These are phyloP conservation scores for Piloderma croceum DNA, from an alignment of 768 basidiomycete genomes.

Conservation along the genomic window DNA sequence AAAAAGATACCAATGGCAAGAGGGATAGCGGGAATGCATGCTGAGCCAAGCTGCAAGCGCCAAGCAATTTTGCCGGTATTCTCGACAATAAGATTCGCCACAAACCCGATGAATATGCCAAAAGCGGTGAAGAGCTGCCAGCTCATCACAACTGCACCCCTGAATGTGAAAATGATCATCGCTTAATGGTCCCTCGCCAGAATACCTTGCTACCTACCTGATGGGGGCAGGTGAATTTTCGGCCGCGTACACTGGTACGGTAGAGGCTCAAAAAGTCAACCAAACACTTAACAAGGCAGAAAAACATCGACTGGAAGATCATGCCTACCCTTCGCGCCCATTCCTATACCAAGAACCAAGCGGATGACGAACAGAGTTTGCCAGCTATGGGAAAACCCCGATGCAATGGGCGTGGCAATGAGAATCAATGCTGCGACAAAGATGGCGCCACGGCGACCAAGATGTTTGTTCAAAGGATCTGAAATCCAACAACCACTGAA, in stretches of 20 bases:
- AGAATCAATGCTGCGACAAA: slow-evolving; percentile 36
- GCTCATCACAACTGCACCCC: slow-evolving; percentile 72
- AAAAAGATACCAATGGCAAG: slow-evolving; percentile 32
- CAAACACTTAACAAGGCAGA: too few relatives aligned
- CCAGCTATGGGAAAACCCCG: slow-evolving; percentile 29
- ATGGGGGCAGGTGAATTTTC: slow-evolving; percentile 65
- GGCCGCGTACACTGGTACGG: slow-evolving; percentile 61
- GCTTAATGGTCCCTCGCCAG: too few relatives aligned
- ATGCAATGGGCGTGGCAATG: too few relatives aligned
- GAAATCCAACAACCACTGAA: too few relatives aligned
- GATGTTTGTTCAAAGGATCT: slow-evolving; percentile 14
- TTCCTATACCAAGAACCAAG: slow-evolving; percentile 19
- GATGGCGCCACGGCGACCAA: slow-evolving; percentile 44
- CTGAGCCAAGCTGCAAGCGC: slow-evolving; percentile 54
- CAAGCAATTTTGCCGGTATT: slow-evolving; percentile 26
- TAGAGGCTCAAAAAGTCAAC: too few relatives aligned
- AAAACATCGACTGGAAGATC: too few relatives aligned
- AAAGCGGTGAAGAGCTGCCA: slow-evolving; percentile 69
- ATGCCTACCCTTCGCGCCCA: slow-evolving; percentile 60
- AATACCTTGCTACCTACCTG: too few relatives aligned
- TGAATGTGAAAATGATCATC: too few relatives aligned
- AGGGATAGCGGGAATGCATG: slow-evolving; percentile 32
- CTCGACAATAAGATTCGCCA: slow-evolving; percentile 35
- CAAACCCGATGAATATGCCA: slow-evolving; percentile 60
- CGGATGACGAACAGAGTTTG: slow-evolving; percentile 27